Evolutionary conservation across 2,329 filamentous ascomycete genomes (phyloP), one percentile per base, ranked within the genome.

Genomic region (Penicillium sp.): DNA sequence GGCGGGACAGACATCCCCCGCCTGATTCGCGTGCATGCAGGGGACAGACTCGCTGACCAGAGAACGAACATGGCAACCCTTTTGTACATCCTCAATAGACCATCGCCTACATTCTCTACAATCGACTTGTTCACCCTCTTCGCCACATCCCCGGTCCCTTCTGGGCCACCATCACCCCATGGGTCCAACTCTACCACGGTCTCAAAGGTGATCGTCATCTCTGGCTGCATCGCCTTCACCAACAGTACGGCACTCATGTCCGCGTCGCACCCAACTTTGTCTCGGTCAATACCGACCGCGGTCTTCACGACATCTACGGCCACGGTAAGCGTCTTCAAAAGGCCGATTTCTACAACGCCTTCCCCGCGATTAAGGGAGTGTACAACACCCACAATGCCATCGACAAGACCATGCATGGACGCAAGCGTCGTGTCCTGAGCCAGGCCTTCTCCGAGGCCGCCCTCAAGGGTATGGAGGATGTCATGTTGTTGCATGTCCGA

Each of bases 211-310:
- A 86, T 56, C 78, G 86, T 1, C 86, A 90, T 62, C 76, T 90
- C 13, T 81, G 86, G 61, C 83, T 89, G 60, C 83, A 83, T 72
- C 75, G 78, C 28, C 74, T 84, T 57, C 88, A 94, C 65, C 72
- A 83, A 57, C 76, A 78, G 62, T 90, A 94, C 60, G 86, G 86
- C 4, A 59, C 51, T 12, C 60, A 82, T 43, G 85, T 91, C n/a
- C 85, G 88, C 27, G 87, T 85, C 55, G 86, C 85, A 0, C 88
- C 88, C 39, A 88, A 89, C 66, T 81, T 80, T 51, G 72, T 95
- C 37, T 88, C 84, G 1, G 81, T 94, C 72, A 91, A 93, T 74
- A 84, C 82, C 46, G 79, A 78, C 51, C 77, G 78, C 6, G 84
- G 85, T 4, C 53, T 67, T 4, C 62, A 66, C 48, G 68, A 71